Evolutionary conservation across 208 protist species (phyloP), one percentile per base, ranked within the genome.

Genomic region (Acanthamoeba sp.): DNA sequence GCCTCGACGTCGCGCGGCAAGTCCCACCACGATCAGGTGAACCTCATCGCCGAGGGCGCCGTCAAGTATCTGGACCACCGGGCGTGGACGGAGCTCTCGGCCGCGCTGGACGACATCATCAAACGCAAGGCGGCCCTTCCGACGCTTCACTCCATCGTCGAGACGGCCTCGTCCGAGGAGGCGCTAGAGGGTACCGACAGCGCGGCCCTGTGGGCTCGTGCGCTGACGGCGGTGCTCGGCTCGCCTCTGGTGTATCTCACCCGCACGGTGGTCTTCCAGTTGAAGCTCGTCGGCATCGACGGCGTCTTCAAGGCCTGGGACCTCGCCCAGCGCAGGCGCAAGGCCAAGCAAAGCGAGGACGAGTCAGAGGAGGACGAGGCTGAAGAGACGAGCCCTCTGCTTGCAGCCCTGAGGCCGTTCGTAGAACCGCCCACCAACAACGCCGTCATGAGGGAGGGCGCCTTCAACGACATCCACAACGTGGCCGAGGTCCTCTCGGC

Each of bases 401-500:
- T 29, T n/a, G n/a, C 18, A n/a, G 66, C 66, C n/a, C 36, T 76
- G n/a, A 34, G 20, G 40, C 48, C 84, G 50, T 42, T 90, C 18
- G 10, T 29, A 2, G 42, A 66, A 5, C 42, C 45, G 42, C 42
- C 16, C 6, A 57, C 10, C 10, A 27, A 36, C 27, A 7, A 52
- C 5, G 91, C 66, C 7, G 16, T 12, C 27, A 94, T 94, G 91
- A 10, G 7, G 18, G 91, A 94, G 57, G 73, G 78, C n/a, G 2
- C 16, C 42, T 85, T 94, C 12, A 5, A 87, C 29, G 91, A 94
- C 57, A 9, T 94, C 2, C 64, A 45, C 45, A 42, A 94, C 78
- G 91, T 94, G 4, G 50, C 34, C 5, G 91, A 88, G 36, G 57
- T 94, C 1, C 5, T 89, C 6, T 24, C 20, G 71, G 91, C 91